phyloP scores from a whole-genome alignment of 495 filamentous ascomycete species.

The Neurospora sp. region DNA sequence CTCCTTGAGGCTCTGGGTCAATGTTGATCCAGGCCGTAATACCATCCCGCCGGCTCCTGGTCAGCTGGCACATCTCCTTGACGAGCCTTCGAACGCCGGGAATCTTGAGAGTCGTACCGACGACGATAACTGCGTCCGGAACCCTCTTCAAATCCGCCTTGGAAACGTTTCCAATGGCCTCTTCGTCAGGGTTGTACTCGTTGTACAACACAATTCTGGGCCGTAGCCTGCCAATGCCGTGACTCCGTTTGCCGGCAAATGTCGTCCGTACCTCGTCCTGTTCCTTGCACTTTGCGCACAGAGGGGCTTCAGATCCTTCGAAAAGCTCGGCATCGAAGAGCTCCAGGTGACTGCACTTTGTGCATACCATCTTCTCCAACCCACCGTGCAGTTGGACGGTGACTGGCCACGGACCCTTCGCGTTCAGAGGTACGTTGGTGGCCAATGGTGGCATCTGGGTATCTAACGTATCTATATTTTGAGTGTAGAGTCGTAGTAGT shows the following conservation, averaged over 20 bases:
- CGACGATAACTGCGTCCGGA: slow-evolving; percentile 87
- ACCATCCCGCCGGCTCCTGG: slow-evolving; percentile 73
- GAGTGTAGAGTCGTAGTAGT: slow-evolving; percentile 84
- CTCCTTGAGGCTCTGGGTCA: slow-evolving; percentile 66
- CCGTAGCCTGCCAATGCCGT: slow-evolving; percentile 82
- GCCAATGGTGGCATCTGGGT: slow-evolving; percentile 70
- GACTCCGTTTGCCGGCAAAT: slow-evolving; percentile 79
- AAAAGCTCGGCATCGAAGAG: slow-evolving; percentile 74
- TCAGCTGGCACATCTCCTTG: slow-evolving; percentile 76
- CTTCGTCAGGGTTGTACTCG: slow-evolving; percentile 90
- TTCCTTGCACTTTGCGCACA: slow-evolving; percentile 63
- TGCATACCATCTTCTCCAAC: slow-evolving; percentile 90
- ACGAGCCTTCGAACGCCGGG: slow-evolving; percentile 84
- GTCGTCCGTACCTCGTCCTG: slow-evolving; percentile 66
- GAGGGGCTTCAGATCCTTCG: slow-evolving; percentile 72
- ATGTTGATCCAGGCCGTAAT: slow-evolving; percentile 92
- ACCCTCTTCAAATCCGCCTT: slow-evolving; percentile 71
- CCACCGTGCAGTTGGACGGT: slow-evolving; percentile 93
- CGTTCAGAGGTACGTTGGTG: slow-evolving; percentile 58
- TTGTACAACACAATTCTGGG: slow-evolving; percentile 96
- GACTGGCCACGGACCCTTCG: slow-evolving; percentile 82
- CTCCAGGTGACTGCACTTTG: slow-evolving; percentile 72
- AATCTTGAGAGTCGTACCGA: slow-evolving; percentile 90
- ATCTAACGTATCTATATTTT: slow-evolving; percentile 94
- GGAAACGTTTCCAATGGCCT: slow-evolving; percentile 87